phyloP scores from a whole-genome alignment of 2,329 filamentous ascomycete genomes.

The Colletotrichum nymphaeae region DNA sequence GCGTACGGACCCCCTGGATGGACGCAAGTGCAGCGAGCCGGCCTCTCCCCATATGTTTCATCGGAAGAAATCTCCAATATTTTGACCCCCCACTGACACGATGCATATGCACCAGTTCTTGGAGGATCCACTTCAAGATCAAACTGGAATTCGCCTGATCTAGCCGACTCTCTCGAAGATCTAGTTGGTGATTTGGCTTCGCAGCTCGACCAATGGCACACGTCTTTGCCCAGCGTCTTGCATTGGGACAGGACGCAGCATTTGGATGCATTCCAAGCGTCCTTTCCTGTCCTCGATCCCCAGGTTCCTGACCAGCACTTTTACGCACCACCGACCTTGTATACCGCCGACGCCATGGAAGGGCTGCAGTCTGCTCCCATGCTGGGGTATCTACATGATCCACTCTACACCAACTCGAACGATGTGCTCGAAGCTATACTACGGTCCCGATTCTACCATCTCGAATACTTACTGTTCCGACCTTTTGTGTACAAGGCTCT shows the following conservation, averaged over 20 bases:
- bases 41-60: background rate
- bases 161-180: slow-evolving; percentile 38
- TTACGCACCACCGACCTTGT: slow-evolving; percentile 42
- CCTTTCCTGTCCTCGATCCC: slow-evolving; percentile 48
- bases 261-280: slow-evolving; percentile 48
- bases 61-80: background rate
- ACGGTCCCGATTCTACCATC: slow-evolving; percentile 69
- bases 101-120: slow-evolving; percentile 1
- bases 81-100: slow-evolving; percentile 20
- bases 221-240: slow-evolving; percentile 58
- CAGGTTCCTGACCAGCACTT: slow-evolving; percentile 24
- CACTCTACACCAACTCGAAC: slow-evolving; percentile 4
- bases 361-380: background rate
- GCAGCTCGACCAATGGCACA: slow-evolving; percentile 69
- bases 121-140: slow-evolving; percentile 2
- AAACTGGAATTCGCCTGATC: slow-evolving; percentile 6
- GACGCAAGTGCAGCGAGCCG: background rate
- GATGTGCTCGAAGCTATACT: slow-evolving; percentile 65
- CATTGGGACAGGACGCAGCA: slow-evolving; percentile 65
- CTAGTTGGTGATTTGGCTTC: slow-evolving; percentile 56
- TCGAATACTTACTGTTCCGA: slow-evolving; percentile 67
- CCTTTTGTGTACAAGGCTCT: slow-evolving; percentile 71
- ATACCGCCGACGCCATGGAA: slow-evolving; percentile 56
- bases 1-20: background rate
- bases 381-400: background rate